Base-by-base conservation (phyloP, 495 filamentous ascomycete genomes). In the Beverwykella pulmonaria region DNA sequence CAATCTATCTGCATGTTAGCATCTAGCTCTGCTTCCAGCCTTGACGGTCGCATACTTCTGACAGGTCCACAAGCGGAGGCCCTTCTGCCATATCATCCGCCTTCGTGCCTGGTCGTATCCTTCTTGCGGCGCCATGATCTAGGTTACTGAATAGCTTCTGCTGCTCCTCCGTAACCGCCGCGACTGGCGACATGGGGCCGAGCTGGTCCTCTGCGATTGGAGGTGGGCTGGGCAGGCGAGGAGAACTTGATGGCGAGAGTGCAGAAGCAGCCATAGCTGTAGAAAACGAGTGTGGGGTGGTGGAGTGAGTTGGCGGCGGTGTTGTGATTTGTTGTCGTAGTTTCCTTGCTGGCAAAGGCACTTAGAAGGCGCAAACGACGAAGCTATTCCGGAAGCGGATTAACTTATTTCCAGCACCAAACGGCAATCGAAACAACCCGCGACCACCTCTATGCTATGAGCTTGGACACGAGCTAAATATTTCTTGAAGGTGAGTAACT, bases 41-140 rank as follows among this genome's bases (percentile, higher is more conserved):
- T 3, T 19, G 25, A 15, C 5, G 10, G 36, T 53, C 17, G 73
- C 82, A 68, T 73, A 95, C 92, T 81, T 97, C 91, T 46, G 84
- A 82, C 55, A 98, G 80, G 20, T 92, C 89, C 46, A 97, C 83
- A 53, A 97, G 79, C 23, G 95, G 93, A 58, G 92, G 93, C 0
- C 95, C 95, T 60, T 89, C 88, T 34, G 89, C 87, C 90, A 98
- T 97, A 71, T 98, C 91, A 65, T 82, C 87, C 8, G 92, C 86
- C 77, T 88, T 92, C 36, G 93, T 96, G 50, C 94, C 94, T 2
- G 94, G 93, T 23, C 94, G 88, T 76, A 98, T 96, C 70, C 94
- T 86, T 67, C 94, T 83, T 56, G 84, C 87, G 25, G 91, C 82
- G 79, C 87, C 80, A 82, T 87, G 77, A 77, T 90, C 79, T 68